phyloP scores from a whole-genome alignment of 345 rosid species.

The Xanthoceras sorbifolium region DNA sequence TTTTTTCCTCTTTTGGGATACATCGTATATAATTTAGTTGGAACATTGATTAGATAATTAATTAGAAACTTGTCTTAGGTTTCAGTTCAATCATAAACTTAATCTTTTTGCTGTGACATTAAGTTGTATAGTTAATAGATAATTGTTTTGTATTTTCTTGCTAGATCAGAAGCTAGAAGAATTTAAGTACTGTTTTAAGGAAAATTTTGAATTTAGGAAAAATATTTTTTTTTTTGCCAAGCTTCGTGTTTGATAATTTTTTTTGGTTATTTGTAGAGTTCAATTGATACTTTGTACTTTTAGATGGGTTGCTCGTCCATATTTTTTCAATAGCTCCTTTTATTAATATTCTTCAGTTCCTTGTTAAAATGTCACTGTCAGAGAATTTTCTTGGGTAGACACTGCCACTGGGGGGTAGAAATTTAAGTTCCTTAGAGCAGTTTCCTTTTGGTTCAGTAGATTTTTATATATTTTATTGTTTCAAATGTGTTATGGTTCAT shows the following conservation, averaged over 20 bases:
- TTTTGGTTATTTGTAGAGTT: neutral
- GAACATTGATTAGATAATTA: neutral
- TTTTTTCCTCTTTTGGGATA: neutral
- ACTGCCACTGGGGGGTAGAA: neutral
- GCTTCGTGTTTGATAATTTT: neutral
- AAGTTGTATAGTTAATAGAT: neutral
- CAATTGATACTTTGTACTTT: too few species aligned
- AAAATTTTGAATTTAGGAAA: neutral
- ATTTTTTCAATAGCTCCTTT: too few species aligned
- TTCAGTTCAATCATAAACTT: neutral
- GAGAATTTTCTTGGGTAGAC: neutral
- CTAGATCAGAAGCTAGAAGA: neutral
- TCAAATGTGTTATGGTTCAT: neutral
- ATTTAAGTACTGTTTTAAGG: neutral
- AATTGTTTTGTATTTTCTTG: neutral
- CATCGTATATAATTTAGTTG: neutral
- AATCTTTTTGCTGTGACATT: slow-evolving; percentile 3
- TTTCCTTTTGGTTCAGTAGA: slow-evolving; percentile 3
- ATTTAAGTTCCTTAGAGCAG: too few species aligned
- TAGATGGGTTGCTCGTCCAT: too few species aligned
- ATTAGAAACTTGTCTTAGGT: neutral
- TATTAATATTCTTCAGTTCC: too few species aligned
- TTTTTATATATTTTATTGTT: neutral
- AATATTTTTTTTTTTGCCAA: too few species aligned
- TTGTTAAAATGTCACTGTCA: neutral